Evolutionary conservation across 139 green algal species (phyloP), one percentile per base, ranked within the genome.

Genomic region (Picochlorum sp.): DNA sequence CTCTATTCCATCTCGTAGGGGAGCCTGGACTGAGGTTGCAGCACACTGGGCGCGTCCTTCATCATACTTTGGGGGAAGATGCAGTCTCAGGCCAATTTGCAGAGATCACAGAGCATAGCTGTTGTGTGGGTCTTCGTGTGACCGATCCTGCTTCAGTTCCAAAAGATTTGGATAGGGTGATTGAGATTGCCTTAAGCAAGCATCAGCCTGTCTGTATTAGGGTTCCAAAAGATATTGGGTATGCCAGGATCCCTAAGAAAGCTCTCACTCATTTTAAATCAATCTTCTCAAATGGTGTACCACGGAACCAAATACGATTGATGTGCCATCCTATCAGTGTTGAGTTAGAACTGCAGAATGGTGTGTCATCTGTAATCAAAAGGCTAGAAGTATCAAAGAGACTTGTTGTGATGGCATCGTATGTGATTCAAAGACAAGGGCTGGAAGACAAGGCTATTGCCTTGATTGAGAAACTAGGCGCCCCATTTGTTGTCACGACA

Each of bases 1-100:
- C 82, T 6, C 49, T 90, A 32, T 86, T 89, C 24, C 71, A 77
- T 38, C 75, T 88, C 26, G 65, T 61, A 1, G 81, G 81, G 20
- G 56, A 66, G 2, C 81, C 81, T 46, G 85, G 85, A 66, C 67
- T 45, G 49, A 86, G 87, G 45, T 82, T 92, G 66, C 83, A 78
- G 50, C 71, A 74, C 18, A 73, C 78, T 49, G 87, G 86, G 67
- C 83, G 78, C 49, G 71, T 86, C 8, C 68, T 94, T 24, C 84
- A 90, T 68, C 84, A 91, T 78, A 91, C 83, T 34, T 82, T 77
- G 4, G 85, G 81, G 18, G n/a, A 28, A 18, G 20, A 23, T 65
- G 21, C 21, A 10, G 20, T 32, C 21, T 18, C 41, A 7, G 21
- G 57, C 21, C 18, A 52, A 26, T 65, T 65, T 26, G 13, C 13